These are phyloP conservation scores for Artemisia tridentata DNA, from an alignment of 129 eudicot species.

Conservation along the genomic window DNA sequence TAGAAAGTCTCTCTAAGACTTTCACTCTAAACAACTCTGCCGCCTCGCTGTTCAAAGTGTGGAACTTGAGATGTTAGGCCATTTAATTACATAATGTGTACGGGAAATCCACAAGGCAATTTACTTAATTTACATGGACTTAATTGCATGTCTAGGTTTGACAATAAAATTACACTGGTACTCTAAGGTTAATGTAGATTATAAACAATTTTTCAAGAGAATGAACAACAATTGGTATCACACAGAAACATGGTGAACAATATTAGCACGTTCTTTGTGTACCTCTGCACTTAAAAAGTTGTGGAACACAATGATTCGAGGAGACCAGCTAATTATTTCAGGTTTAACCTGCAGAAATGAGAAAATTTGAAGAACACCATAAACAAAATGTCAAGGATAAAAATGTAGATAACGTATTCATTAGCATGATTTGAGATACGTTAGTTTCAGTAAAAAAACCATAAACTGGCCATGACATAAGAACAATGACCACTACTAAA, in stretches of 20 bases:
- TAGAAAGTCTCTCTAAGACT: no score
- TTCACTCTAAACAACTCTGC: no score
- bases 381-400: conserved; percentile 12
- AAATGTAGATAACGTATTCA: conserved; percentile 1
- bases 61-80: not conserved
- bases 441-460: not conserved
- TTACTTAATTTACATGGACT: no score
- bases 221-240: not conserved
- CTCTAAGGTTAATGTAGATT: conserved; percentile 12
- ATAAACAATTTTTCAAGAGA: not conserved
- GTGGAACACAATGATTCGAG: conserved; percentile 72
- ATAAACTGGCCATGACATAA: not conserved
- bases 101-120: no score
- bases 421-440: conserved; percentile 2
- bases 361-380: not conserved
- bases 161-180: no score
- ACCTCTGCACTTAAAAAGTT: conserved; percentile 87
- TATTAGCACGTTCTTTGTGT: conserved; percentile 15
- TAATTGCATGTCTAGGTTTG: no score
- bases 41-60: no score
- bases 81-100: no score
- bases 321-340: conserved; percentile 87
- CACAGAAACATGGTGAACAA: conserved; percentile 10
- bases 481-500: not conserved
- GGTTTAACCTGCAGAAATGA: conserved; percentile 71